Evolutionary conservation across 2,329 filamentous ascomycete genomes (phyloP), one percentile per base, ranked within the genome.

Genomic region (Fusarium cyanostomum): DNA sequence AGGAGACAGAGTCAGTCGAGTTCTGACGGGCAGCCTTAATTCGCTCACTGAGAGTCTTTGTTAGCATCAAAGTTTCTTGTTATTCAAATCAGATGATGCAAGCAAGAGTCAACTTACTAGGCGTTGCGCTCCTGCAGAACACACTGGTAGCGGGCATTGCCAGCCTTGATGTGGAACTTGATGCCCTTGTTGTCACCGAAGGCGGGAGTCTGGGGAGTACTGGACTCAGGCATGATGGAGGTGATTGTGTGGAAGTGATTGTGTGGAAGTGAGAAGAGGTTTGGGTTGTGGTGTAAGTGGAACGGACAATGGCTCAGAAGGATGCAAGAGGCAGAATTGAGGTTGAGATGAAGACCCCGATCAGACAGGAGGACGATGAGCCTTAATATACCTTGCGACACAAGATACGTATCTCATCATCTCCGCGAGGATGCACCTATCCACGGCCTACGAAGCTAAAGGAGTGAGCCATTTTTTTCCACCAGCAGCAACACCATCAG

Each of bases 161-260:
- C 80, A 35, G 80, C 74, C 73, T 77, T 78, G 73, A 83, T 78
- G 42, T 79, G 70, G 74, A 83, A 83, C 71, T 76, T 76, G 75
- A 83, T 75, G 56, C 74, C 78, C 57, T 66, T 73, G 67, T 72
- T 75, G 60, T 80, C 74, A 50, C 80, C 75, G 26, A 78, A 59
- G 59, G 37, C 28, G 39, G 75, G 67, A 27, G 59, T 43, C 53
- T 48, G 43, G 33, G 43, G 51, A 67, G 64, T 55, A 24, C 62
- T 39, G 15, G 68, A 37, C 21, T 63, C 61, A 56, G 68, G 37
- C 68, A 71, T 71, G 55, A 28, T 68, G 59, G 48, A 52, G 34
- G 44, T 43, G 24, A 45, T 67, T 58, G 42, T 15, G 58, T 56
- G 18, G 45, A 54, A 57, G 51, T 52, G 50, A 37, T 67, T 58